phyloP scores from a whole-genome alignment of 2,329 filamentous ascomycete species.

The Meredithiella fracta region DNA sequence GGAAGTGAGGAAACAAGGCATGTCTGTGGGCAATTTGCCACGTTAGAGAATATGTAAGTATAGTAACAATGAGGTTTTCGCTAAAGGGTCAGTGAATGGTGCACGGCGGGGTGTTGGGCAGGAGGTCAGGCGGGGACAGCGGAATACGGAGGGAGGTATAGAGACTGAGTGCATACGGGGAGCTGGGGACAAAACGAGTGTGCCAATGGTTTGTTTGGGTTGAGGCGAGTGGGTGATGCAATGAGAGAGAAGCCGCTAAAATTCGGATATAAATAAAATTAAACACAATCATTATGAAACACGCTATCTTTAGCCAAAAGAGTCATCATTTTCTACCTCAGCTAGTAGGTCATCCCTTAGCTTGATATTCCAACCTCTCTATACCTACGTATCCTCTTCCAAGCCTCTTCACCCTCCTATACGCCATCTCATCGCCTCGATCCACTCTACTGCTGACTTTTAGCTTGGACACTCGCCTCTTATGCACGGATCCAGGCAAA shows the following conservation, averaged over 20 bases:
- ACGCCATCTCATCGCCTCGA: not conserved
- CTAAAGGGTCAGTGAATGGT: too few species aligned
- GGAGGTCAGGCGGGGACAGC: too few species aligned
- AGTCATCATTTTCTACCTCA: not conserved
- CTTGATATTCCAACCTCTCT: not conserved
- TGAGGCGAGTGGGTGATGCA: too few species aligned
- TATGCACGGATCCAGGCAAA: not conserved
- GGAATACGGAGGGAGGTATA: too few species aligned
- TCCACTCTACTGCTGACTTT: not conserved
- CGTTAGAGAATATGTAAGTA: not conserved
- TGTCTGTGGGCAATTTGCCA: conserved; percentile 2
- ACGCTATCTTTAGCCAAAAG: not conserved
- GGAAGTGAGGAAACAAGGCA: conserved; percentile 4
- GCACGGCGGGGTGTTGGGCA: too few species aligned
- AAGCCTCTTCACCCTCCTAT: not conserved
- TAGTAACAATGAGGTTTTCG: not conserved
- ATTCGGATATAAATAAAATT: not conserved
- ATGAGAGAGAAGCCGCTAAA: not conserved
- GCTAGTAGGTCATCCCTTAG: too few species aligned
- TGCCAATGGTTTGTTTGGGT: too few species aligned
- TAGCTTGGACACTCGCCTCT: not conserved
- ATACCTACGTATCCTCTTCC: not conserved
- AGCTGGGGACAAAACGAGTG: too few species aligned
- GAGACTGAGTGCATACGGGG: too few species aligned
- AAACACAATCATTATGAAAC: not conserved